phyloP scores from a whole-genome alignment of 2,329 filamentous ascomycete species.

The Verticillium klebahnii region DNA sequence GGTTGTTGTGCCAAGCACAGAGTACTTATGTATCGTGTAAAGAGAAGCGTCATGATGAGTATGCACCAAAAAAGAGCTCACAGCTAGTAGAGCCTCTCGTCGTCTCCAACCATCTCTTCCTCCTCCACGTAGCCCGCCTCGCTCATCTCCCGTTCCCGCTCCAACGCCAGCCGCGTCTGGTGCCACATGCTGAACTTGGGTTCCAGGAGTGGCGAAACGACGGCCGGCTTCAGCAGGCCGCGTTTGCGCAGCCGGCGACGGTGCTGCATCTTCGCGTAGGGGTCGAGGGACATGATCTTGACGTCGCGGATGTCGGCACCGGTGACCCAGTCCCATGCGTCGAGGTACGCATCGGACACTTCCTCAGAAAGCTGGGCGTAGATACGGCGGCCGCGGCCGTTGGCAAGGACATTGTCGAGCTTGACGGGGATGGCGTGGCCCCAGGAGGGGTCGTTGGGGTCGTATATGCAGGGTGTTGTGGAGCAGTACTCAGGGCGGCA shows the following conservation, averaged over 20 bases:
- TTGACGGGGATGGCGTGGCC: constrained; percentile 58
- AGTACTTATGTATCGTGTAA: neutral
- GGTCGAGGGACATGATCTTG: constrained; percentile 38
- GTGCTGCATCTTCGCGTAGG: constrained; percentile 42
- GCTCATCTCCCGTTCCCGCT: constrained; percentile 32
- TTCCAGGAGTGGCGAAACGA: constrained; percentile 31
- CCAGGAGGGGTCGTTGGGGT: constrained; percentile 53
- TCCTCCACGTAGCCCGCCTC: constrained; percentile 34
- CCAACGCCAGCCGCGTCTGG: constrained; percentile 30
- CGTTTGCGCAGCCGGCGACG: constrained; percentile 45
- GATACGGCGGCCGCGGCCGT: constrained; percentile 41
- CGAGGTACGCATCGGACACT: constrained; percentile 40
- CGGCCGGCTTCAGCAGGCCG: constrained; percentile 24
- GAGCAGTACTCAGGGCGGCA: constrained; percentile 50
- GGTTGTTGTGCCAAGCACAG: neutral
- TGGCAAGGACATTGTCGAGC: constrained; percentile 56
- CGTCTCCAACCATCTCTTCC: constrained; percentile 28
- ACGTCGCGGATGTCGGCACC: constrained; percentile 39
- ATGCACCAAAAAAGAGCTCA: neutral
- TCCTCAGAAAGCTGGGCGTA: constrained; percentile 35
- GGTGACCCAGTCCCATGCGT: constrained; percentile 39
- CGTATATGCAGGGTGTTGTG: constrained; percentile 45
- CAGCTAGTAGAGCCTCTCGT: constrained; percentile 18
- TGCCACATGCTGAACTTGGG: constrained; percentile 43
- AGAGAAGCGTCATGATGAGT: neutral